Conservation (phyloP, 2,329 filamentous ascomycete genomes). For the Nemania sp. region DNA sequence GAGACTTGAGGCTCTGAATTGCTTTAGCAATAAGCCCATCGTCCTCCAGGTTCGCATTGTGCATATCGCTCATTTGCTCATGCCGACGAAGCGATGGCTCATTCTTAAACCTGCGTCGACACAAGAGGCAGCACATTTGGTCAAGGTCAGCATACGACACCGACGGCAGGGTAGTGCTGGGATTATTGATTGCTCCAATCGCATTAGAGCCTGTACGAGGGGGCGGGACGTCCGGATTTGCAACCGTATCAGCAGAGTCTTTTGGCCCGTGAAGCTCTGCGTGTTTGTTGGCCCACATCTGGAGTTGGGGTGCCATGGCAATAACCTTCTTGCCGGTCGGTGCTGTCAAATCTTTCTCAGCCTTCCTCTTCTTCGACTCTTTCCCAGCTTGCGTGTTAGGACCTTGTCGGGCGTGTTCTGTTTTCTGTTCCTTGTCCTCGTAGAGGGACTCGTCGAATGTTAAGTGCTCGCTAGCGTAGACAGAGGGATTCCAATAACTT, state of each 20-base stretch:
- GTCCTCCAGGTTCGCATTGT: conserved; percentile 43
- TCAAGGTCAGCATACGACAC: conserved; percentile 65
- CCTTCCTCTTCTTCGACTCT: conserved; percentile 50
- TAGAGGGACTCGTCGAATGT: conserved; percentile 58
- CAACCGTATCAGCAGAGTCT: conserved; percentile 39
- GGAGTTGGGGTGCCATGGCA: conserved; percentile 65
- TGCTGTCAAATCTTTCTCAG: conserved; percentile 48
- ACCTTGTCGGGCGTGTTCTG: conserved; percentile 43
- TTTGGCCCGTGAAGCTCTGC: conserved; percentile 66
- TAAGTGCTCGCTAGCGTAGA: conserved; percentile 69
- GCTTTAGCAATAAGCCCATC: conserved; percentile 39
- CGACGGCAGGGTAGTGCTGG: conserved; percentile 40
- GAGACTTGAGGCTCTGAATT: conserved; percentile 38
- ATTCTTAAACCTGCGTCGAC: conserved; percentile 48
- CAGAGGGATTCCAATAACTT: conserved; percentile 76
- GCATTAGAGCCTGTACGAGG: conserved; percentile 35
- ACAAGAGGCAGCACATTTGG: conserved; percentile 49
- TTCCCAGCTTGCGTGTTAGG: conserved; percentile 39
- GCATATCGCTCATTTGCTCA: conserved; percentile 51
- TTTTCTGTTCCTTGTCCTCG: conserved; percentile 45
- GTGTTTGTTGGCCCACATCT: conserved; percentile 73
- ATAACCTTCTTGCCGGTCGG: conserved; percentile 53
- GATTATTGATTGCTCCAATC: conserved; percentile 26
- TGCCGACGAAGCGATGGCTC: conserved; percentile 48
- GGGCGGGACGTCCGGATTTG: conserved; percentile 40